Percentiles rank a stretch among this genome's conserved stretches.
Evolutionary conservation across 768 basidiomycete genomes (phyloP).

Genomic region (Tylopilus intermedius): DNA sequence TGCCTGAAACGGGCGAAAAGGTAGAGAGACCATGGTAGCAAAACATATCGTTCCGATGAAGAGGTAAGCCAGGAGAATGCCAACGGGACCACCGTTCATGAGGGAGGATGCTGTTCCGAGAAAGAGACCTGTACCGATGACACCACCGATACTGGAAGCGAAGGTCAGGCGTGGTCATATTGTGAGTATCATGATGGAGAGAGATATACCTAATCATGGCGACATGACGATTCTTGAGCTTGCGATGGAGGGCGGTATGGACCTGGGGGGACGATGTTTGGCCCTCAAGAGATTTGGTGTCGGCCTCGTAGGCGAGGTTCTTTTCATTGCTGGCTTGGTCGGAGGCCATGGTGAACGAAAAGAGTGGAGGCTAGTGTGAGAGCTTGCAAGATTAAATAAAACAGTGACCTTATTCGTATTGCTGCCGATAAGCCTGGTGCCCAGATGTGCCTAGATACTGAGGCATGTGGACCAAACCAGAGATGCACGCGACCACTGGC

Average conservation of each 20-base stretch:
- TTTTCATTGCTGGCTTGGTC: constrained; percentile 1
- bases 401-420: not conserved
- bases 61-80: constrained; percentile 41
- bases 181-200: not conserved
- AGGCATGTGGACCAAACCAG: not conserved
- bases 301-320: not conserved
- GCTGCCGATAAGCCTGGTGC: not conserved
- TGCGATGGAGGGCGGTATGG: constrained; percentile 20
- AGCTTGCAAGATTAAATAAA: not conserved
- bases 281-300: constrained; percentile 9
- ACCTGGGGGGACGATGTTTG: not conserved
- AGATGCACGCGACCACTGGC: not conserved
- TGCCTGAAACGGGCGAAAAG: not conserved
- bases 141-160: constrained; percentile 30
- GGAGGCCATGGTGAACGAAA: not conserved
- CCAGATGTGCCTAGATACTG: not conserved
- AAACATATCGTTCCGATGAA: constrained; percentile 36
- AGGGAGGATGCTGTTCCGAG: constrained; percentile 34
- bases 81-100: constrained; percentile 41
- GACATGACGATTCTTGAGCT: constrained; percentile 32
- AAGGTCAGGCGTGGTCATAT: not conserved
- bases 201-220: constrained; percentile 33
- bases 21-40: constrained; percentile 31
- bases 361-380: not conserved
- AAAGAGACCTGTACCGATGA: constrained; percentile 40